These are phyloP conservation scores for Rhynchospora tenuis DNA, from an alignment of 176 grass and related monocot species.

Conservation along the genomic window DNA sequence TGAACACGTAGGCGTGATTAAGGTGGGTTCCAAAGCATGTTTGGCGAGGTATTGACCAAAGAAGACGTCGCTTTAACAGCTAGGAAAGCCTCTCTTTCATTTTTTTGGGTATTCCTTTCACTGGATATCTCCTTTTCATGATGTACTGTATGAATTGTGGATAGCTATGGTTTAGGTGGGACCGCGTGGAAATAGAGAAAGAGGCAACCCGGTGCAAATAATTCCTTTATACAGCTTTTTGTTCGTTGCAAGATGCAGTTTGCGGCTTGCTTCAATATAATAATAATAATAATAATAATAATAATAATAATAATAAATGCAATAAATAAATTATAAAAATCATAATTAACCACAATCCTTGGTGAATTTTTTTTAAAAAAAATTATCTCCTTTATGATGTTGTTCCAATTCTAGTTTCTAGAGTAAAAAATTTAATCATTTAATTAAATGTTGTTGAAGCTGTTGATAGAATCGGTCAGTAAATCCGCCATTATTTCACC, in stretches of 20 bases:
- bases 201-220: neutral
- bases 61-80: neutral
- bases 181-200: slow-evolving; percentile 1
- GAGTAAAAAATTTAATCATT: too few relatives aligned
- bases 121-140: neutral
- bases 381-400: too few relatives aligned
- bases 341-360: too few relatives aligned
- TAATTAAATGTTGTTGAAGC: too few relatives aligned
- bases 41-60: slow-evolving; percentile 25
- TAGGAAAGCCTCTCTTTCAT: neutral
- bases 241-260: neutral
- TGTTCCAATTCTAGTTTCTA: too few relatives aligned
- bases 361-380: too few relatives aligned
- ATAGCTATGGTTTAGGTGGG: neutral
- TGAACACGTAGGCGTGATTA: neutral
- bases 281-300: too few relatives aligned
- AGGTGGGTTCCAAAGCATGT: slow-evolving; percentile 14
- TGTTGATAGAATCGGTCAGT: too few relatives aligned
- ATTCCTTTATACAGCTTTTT: neutral
- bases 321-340: too few relatives aligned
- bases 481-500: too few relatives aligned
- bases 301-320: too few relatives aligned
- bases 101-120: neutral
- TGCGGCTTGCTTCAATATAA: too few relatives aligned
- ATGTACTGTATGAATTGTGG: neutral